Percentiles rank a stretch among this genome's conserved stretches.
phyloP scores from a whole-genome alignment of 805 yeast species.

The Saturnispora besseyi region DNA sequence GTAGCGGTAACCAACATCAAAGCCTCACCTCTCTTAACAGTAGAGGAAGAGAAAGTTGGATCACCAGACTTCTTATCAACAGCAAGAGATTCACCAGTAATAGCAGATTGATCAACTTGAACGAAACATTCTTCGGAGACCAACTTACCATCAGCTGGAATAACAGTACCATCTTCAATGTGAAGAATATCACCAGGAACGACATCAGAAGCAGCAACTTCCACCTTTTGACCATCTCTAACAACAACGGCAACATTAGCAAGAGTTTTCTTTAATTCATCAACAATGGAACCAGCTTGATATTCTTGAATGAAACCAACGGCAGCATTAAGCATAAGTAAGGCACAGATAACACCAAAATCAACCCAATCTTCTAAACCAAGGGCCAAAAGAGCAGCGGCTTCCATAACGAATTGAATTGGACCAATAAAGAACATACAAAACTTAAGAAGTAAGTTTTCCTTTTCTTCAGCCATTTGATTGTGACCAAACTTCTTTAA shows the following conservation, averaged over 20 bases:
- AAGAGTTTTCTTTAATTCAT: constrained; percentile 88
- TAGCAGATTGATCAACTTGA: constrained; percentile 89
- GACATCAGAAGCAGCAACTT: constrained; percentile 72
- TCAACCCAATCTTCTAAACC: constrained; percentile 98
- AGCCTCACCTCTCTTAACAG: constrained; percentile 93
- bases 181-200: constrained; percentile 92
- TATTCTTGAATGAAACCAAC: constrained; percentile 96
- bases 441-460: constrained; percentile 71
- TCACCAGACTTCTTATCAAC: constrained; percentile 89
- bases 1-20: constrained; percentile 91
- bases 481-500: constrained; percentile 85
- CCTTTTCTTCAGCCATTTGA: constrained; percentile 85
- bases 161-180: constrained; percentile 84
- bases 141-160: constrained; percentile 87
- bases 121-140: constrained; percentile 72
- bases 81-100: constrained; percentile 96
- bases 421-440: constrained; percentile 88
- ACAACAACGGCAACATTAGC: constrained; percentile 80
- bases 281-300: constrained; percentile 98
- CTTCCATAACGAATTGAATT: constrained; percentile 95
- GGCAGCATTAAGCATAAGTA: constrained; percentile 75
- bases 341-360: constrained; percentile 93
- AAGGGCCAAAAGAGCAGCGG: constrained; percentile 90
- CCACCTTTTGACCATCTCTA: constrained; percentile 68
- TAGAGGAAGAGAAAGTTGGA: constrained; percentile 81